phyloP scores from a whole-genome alignment of 441 rosid species.

The Gossypium lobatum region DNA sequence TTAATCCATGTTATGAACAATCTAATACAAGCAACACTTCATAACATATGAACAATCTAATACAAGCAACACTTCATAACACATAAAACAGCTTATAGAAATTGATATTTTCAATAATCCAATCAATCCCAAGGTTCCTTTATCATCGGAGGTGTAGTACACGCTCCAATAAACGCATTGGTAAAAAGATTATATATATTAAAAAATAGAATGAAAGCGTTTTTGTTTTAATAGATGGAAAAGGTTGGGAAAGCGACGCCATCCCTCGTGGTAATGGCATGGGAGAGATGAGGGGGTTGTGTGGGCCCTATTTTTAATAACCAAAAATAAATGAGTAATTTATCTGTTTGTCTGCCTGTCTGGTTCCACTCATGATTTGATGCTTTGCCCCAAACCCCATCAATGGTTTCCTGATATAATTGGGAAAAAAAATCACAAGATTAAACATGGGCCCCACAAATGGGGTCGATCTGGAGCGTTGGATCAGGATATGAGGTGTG shows the following conservation, averaged over 20 bases:
- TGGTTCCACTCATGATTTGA: conserved; percentile 48
- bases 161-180: background rate
- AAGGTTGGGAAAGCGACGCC: conserved; percentile 34
- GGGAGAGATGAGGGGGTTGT: conserved; percentile 10
- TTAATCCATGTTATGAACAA: too few species aligned
- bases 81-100: too few species aligned
- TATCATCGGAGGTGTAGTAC: background rate
- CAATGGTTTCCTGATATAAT: conserved; percentile 16
- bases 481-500: background rate
- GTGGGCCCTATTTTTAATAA: conserved; percentile 15
- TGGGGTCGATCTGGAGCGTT: conserved; percentile 5
- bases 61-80: too few species aligned
- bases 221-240: conserved; percentile 2
- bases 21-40: too few species aligned
- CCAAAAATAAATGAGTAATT: background rate
- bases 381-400: conserved; percentile 30
- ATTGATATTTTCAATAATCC: background rate
- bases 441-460: conserved; percentile 18
- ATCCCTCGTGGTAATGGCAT: conserved; percentile 26
- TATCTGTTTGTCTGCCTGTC: conserved; percentile 30
- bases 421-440: conserved; percentile 22
- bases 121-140: background rate
- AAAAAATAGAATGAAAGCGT: background rate
- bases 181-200: background rate
- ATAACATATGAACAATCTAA: too few species aligned